Evolutionary conservation across 1,139 yeast species (phyloP).

Genomic region (Geotrichum phurueaensis): DNA sequence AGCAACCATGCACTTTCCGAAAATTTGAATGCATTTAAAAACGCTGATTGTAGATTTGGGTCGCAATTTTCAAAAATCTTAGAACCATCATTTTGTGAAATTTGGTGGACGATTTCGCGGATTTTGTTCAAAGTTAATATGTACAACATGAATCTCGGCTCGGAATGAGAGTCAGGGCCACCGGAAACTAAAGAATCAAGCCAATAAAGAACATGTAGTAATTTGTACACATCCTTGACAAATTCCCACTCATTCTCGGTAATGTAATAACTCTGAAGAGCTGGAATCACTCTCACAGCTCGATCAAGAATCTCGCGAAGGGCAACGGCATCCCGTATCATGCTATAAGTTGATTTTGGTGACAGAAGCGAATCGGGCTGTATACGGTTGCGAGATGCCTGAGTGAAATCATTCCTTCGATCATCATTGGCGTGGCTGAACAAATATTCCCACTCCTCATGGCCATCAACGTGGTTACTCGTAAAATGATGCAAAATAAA

Average conservation of each 20-base stretch:
- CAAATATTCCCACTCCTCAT: background rate
- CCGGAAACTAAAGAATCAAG: constrained; percentile 2
- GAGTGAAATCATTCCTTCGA: background rate
- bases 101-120: background rate
- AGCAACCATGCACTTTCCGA: background rate
- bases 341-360: constrained; percentile 2
- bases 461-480: background rate
- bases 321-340: background rate
- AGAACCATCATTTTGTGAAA: background rate
- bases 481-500: constrained; percentile 1
- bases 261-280: constrained; percentile 3
- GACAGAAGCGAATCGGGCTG: background rate
- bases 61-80: background rate
- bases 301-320: constrained; percentile 1
- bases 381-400: background rate
- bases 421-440: background rate
- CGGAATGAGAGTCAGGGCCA: background rate
- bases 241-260: background rate
- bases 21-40: background rate
- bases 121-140: background rate
- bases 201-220: constrained; percentile 1
- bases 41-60: background rate
- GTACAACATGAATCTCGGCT: background rate
- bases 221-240: background rate
- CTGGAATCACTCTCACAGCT: background rate